These are phyloP conservation scores for Pholiota molesta DNA, from an alignment of 768 basidiomycete genomes.

Conservation along the genomic window DNA sequence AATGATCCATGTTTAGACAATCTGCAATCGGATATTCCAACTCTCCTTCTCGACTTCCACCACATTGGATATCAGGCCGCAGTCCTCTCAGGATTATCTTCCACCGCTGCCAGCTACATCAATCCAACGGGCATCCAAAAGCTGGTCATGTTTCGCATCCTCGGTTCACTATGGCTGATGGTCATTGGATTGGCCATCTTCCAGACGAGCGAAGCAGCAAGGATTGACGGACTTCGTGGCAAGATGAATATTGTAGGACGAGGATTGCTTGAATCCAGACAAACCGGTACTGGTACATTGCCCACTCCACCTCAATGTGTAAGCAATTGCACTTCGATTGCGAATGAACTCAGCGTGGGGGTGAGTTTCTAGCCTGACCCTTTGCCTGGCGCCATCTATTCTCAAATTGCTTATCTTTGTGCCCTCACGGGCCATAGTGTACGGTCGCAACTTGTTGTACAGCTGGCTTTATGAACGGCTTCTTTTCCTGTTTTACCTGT, in stretches of 20 bases:
- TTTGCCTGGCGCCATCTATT: background rate
- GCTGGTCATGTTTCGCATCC: background rate
- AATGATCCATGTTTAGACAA: background rate
- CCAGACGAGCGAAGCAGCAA: background rate
- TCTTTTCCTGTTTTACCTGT: constrained; percentile 47
- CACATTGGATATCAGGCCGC: background rate
- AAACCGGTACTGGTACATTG: constrained; percentile 14
- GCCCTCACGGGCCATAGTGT: constrained; percentile 18
- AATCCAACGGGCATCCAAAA: background rate
- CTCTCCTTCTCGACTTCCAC: background rate
- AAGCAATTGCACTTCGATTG: constrained; percentile 32
- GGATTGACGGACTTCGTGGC: background rate
- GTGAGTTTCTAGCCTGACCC: constrained; percentile 11
- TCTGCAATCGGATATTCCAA: background rate
- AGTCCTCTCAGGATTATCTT: background rate
- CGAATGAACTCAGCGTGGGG: constrained; percentile 11
- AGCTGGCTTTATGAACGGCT: constrained; percentile 36
- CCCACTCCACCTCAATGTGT: constrained; percentile 34
- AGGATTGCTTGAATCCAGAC: constrained; percentile 19
- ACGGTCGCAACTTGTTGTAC: constrained; percentile 39
- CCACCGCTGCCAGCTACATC: background rate
- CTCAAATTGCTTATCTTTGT: background rate
- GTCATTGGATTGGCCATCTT: background rate
- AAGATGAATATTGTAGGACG: background rate
- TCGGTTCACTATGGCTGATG: background rate